Percentiles rank a stretch among this genome's conserved stretches.
Conservation (phyloP, 2,329 filamentous ascomycete species). For the Aspergillus alliaceus region DNA sequence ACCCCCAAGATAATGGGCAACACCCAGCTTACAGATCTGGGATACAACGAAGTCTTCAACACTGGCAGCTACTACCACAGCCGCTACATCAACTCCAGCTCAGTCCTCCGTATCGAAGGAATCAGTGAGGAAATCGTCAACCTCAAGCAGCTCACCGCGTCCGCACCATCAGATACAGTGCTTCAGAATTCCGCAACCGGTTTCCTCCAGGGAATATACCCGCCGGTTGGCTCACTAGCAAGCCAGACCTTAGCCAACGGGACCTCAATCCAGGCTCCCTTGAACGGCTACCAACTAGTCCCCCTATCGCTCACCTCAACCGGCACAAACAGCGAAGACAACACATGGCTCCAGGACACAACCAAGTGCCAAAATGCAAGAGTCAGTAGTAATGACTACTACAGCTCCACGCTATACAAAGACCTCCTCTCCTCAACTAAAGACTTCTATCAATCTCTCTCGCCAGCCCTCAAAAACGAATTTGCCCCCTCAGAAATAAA, state of each 20-base stretch:
- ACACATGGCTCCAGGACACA: background rate
- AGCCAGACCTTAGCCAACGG: slow-evolving; percentile 70
- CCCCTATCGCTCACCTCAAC: slow-evolving; percentile 55
- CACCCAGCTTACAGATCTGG: background rate
- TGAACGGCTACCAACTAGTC: slow-evolving; percentile 79
- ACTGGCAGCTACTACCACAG: slow-evolving; percentile 58
- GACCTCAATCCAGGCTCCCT: slow-evolving; percentile 61
- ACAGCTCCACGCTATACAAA: slow-evolving; percentile 46
- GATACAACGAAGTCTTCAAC: background rate
- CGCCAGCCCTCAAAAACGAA: slow-evolving; percentile 51
- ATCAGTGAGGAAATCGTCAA: slow-evolving; percentile 66
- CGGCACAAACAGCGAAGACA: slow-evolving; percentile 11
- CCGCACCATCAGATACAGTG: slow-evolving; percentile 70
- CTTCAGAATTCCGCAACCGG: slow-evolving; percentile 73
- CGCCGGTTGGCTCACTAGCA: slow-evolving; percentile 61
- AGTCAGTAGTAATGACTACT: slow-evolving; percentile 56
- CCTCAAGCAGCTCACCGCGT: slow-evolving; percentile 67
- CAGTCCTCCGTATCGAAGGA: slow-evolving; percentile 59
- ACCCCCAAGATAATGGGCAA: background rate
- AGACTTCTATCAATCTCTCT: slow-evolving; percentile 51
- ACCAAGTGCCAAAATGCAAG: slow-evolving; percentile 42
- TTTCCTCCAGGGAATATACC: slow-evolving; percentile 87
- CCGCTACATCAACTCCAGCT: slow-evolving; percentile 66
- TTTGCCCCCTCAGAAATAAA: slow-evolving; percentile 47
- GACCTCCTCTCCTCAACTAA: slow-evolving; percentile 46